Conservation (phyloP, 1,284 basidiomycete genomes). For the Cryptococcus sp. region DNA sequence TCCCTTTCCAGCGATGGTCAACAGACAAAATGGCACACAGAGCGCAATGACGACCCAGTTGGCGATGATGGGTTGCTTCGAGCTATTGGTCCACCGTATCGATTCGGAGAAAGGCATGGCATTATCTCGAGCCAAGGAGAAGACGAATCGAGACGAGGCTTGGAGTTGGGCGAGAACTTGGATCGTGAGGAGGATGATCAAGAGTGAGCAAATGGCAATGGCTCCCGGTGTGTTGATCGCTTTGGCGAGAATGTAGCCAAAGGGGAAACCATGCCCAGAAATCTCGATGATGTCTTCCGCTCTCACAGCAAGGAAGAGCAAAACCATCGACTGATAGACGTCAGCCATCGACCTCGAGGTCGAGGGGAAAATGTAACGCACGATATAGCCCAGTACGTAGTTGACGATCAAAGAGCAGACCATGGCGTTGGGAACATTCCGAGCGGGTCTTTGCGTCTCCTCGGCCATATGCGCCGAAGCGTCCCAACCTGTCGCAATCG, state of each 20-base stretch:
- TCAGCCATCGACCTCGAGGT: conserved; percentile 2
- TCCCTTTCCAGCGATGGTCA: conserved; percentile 19
- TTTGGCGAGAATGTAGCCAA: conserved; percentile 37
- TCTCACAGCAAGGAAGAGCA: conserved; percentile 37
- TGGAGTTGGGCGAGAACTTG: conserved; percentile 44
- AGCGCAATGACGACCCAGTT: conserved; percentile 35
- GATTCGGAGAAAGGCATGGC: conserved; percentile 41
- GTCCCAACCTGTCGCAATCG: conserved; percentile 41
- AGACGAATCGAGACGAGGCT: conserved; percentile 44
- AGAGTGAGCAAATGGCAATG: conserved; percentile 30
- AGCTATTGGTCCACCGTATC: conserved; percentile 33
- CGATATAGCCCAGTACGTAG: conserved; percentile 42
- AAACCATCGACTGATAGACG: conserved; percentile 39
- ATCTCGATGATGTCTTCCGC: conserved; percentile 27
- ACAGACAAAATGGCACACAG: conserved; percentile 32
- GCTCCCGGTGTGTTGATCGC: conserved; percentile 31
- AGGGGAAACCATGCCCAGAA: conserved; percentile 31
- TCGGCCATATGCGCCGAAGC: conserved; percentile 45
- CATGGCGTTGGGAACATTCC: conserved; percentile 46
- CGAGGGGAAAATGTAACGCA: conserved; percentile 5
- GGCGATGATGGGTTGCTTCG: conserved; percentile 38
- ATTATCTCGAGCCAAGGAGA: conserved; percentile 43
- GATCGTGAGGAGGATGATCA: conserved; percentile 32
- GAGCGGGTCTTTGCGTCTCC: conserved; percentile 44
- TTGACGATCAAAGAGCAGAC: conserved; percentile 28